phyloP scores from a whole-genome alignment of 345 rosid species.

The Ceriops zippeliana region DNA sequence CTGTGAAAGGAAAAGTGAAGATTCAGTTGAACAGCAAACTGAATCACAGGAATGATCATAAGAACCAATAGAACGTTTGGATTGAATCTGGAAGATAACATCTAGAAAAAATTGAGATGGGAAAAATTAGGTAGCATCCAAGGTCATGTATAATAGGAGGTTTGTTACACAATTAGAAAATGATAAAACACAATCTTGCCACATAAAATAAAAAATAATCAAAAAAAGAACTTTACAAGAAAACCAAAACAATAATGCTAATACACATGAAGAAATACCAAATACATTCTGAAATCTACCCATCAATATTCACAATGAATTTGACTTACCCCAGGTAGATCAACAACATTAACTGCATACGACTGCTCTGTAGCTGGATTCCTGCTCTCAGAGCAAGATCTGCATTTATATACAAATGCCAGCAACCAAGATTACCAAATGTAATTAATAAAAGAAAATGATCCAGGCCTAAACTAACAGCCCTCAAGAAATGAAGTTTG shows the following conservation, averaged over 20 bases:
- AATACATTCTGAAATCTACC: no score
- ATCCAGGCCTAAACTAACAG: background rate
- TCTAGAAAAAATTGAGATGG: background rate
- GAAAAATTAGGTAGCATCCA: background rate
- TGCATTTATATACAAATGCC: conserved; percentile 23
- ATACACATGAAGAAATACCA: no score
- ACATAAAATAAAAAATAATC: background rate
- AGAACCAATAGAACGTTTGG: background rate
- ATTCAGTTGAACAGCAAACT: background rate
- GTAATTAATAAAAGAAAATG: background rate
- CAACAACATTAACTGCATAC: conserved; percentile 71
- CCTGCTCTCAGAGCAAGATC: conserved; percentile 53
- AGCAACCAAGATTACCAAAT: background rate
- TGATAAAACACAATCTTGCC: background rate
- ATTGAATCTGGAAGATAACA: background rate
- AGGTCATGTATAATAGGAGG: background rate
- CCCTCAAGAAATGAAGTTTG: background rate
- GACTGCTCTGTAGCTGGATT: conserved; percentile 40
- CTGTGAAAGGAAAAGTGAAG: conserved; percentile 29
- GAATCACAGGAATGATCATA: background rate
- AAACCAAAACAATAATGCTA: background rate
- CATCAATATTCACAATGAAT: background rate
- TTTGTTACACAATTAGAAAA: no score
- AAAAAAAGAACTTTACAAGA: background rate
- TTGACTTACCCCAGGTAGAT: conserved; percentile 65